Conservation (phyloP, 1,284 basidiomycete genomes). For the Sporisorium iseilematis-ciliati region DNA sequence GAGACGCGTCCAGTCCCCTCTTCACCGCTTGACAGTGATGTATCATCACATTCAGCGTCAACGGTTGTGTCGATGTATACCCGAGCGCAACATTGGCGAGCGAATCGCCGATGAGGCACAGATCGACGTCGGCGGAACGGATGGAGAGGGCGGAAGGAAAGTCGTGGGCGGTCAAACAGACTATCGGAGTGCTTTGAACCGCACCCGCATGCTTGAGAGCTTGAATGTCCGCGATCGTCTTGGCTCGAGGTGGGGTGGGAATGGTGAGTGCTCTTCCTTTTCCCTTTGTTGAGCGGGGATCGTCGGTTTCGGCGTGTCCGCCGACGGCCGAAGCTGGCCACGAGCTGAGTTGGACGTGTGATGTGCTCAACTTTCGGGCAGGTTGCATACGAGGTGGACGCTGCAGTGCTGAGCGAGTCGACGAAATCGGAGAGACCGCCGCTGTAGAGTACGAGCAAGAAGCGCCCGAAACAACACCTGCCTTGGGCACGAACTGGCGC, state of each 20-base stretch:
- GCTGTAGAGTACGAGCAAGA: slow-evolving; percentile 29
- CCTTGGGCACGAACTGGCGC: slow-evolving; percentile 14
- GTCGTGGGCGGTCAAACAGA: slow-evolving; percentile 66
- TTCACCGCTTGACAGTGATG: slow-evolving; percentile 64
- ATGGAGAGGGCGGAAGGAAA: slow-evolving; percentile 63
- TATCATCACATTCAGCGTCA: slow-evolving; percentile 61
- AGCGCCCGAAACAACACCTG: slow-evolving; percentile 16
- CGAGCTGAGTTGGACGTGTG: slow-evolving; percentile 21
- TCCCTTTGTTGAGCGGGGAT: slow-evolving; percentile 11
- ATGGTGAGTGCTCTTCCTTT: slow-evolving; percentile 31
- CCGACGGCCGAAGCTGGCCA: slow-evolving; percentile 41
- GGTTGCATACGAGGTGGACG: no score
- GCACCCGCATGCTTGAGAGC: slow-evolving; percentile 26
- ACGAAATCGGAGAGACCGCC: no score
- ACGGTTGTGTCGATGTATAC: slow-evolving; percentile 54
- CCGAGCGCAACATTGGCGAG: slow-evolving; percentile 69
- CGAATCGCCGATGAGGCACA: slow-evolving; percentile 68
- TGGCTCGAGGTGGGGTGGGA: slow-evolving; percentile 42
- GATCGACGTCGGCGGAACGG: slow-evolving; percentile 62
- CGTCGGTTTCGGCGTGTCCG: slow-evolving; percentile 8
- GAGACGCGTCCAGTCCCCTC: slow-evolving; percentile 54
- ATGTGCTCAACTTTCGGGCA: slow-evolving; percentile 18
- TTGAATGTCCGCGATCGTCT: slow-evolving; percentile 53
- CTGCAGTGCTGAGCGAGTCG: no score
- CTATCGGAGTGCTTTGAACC: slow-evolving; percentile 28